Percentiles rank a stretch among this genome's conserved stretches.
Conservation (phyloP, 108 stramenopile species). For the Phaeodactylum tricornutum region DNA sequence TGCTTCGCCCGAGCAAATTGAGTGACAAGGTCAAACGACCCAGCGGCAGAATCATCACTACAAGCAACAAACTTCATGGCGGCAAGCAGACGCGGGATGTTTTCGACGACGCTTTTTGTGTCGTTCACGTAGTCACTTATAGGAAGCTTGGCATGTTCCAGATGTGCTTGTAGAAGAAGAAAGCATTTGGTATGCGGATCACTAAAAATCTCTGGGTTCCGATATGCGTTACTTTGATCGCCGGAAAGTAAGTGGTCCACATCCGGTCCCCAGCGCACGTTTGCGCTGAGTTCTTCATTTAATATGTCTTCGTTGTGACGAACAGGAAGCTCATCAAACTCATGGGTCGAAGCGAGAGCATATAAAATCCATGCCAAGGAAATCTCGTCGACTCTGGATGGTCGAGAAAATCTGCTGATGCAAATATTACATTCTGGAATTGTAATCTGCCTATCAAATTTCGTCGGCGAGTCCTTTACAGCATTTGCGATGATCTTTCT, state of each 20-base stretch:
- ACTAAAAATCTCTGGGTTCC: conserved; percentile 50
- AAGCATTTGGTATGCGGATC: conserved; percentile 92
- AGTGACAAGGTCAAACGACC: conserved; percentile 49
- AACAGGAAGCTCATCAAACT: conserved; percentile 95
- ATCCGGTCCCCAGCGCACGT: conserved; percentile 76
- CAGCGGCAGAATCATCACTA: conserved; percentile 21
- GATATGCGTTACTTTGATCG: conserved; percentile 19
- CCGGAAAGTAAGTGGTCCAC: conserved; percentile 13
- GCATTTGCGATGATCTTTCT: conserved; percentile 23
- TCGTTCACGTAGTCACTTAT: conserved; percentile 97
- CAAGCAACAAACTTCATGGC: conserved; percentile 91
- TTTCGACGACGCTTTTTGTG: conserved; percentile 90
- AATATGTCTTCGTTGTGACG: conserved; percentile 96
- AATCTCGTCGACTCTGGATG: conserved; percentile 21
- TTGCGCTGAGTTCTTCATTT: conserved; percentile 84
- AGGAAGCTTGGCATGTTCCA: conserved; percentile 75
- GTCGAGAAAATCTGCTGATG: conserved; percentile 8
- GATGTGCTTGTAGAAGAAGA: conserved; percentile 88
- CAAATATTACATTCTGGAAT: too few relatives aligned
- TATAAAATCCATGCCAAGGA: conserved; percentile 60
- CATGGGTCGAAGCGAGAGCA: conserved; percentile 68
- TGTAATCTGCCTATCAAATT: too few relatives aligned
- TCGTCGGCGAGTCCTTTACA: too few relatives aligned
- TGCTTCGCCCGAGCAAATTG: conserved; percentile 32
- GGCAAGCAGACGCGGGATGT: conserved; percentile 87